Evolutionary conservation across 2,329 filamentous ascomycete species (phyloP), one percentile per base, ranked within the genome.

Genomic region (Aspergillus fumigatiaffinis): DNA sequence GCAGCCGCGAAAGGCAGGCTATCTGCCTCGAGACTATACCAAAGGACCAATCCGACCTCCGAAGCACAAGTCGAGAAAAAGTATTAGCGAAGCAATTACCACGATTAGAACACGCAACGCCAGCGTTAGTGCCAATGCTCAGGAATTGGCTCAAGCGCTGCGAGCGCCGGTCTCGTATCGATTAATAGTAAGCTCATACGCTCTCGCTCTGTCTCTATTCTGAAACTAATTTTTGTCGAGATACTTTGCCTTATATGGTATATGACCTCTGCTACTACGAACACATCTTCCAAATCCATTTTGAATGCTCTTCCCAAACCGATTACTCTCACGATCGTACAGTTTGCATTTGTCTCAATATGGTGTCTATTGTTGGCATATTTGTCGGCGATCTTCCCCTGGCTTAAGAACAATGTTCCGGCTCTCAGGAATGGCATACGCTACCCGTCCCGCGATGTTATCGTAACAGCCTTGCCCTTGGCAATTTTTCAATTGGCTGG

Each of bases 241-340:
- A 76, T 84, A 52, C 86, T 97, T 51, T 97, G 93, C 76, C 78
- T 92, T 57, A 77, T 93, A 70, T 97, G 94, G 94, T 99, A 97
- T 79, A 84, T 90, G 73, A 96, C 92, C 25, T 97, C 93, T 47
- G 94, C 95, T 61, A 80, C 97, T 66, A 97, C 94, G 60, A 99
- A 97, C 73, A 97, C 94, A 2, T 97, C 94, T 25, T 97, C 94
- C 53, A 99, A 99, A 78, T 90, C 93, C 20, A 99, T 99, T 69
- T 82, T 97, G 60, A 97, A 91, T 65, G 90, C 91, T 47, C 91
- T 97, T 64, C 87, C 90, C 57, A 94, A 91, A 75, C 93, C 93
- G 1, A 89, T 94, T 32, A 97, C 93, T 21, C 83, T 97, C 67
- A 97, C 93, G 1, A 82, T 96, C 57, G 82, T 96, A 52, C 94